These are phyloP conservation scores for Gastrolobium bilobum DNA, from an alignment of 306 rosid species.

Conservation along the genomic window DNA sequence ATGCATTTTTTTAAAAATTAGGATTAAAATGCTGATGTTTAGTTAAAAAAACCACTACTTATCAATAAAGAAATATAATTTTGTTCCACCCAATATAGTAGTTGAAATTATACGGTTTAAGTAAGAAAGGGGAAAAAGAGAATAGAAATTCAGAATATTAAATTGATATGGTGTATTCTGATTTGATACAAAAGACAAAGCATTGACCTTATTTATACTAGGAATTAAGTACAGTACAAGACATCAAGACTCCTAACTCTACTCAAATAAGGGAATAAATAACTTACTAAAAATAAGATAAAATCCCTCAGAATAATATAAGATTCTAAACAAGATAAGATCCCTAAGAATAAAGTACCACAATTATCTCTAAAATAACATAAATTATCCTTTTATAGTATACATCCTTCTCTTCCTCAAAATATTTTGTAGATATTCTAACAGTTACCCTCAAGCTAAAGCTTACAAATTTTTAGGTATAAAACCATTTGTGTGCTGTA, in stretches of 20 bases:
- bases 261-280: too few relatives aligned
- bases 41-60: neutral
- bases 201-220: neutral
- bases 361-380: too few relatives aligned
- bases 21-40: neutral
- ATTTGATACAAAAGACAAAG: neutral
- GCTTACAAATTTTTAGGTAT: too few relatives aligned
- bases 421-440: slow-evolving; percentile 18
- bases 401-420: neutral
- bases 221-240: neutral
- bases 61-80: neutral
- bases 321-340: too few relatives aligned
- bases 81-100: neutral
- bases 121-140: slow-evolving; percentile 5
- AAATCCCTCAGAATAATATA: too few relatives aligned
- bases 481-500: too few relatives aligned
- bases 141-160: neutral
- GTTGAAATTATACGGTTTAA: neutral
- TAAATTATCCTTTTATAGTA: neutral
- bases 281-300: too few relatives aligned
- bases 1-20: neutral
- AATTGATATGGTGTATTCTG: neutral
- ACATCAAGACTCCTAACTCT: neutral
- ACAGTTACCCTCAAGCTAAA: neutral
- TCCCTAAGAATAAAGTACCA: too few relatives aligned